Conservation (phyloP, 495 filamentous ascomycete species). For the Podospora pseudocomata region DNA sequence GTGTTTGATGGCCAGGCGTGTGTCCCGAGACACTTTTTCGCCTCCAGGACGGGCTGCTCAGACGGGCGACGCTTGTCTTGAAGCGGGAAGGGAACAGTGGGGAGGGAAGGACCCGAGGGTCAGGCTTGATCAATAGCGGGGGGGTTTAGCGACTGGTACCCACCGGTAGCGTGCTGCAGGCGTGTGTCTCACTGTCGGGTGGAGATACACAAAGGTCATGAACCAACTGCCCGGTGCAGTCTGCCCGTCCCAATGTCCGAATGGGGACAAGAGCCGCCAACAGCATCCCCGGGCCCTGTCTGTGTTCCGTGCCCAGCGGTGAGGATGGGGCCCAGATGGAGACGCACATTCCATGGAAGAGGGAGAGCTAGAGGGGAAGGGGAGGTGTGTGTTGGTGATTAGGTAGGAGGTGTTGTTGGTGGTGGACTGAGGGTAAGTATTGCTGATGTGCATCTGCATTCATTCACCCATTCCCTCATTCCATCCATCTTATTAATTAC, state of each 20-base stretch:
- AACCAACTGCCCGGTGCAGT: conserved; percentile 4
- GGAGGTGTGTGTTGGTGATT: neutral
- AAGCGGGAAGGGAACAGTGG: neutral
- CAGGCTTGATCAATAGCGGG: neutral
- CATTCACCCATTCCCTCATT: neutral
- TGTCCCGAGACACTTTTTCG: neutral
- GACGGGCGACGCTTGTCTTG: neutral
- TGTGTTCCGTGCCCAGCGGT: neutral
- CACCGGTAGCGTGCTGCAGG: too few relatives aligned
- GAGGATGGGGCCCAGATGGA: too few relatives aligned
- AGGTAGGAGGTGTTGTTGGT: too few relatives aligned
- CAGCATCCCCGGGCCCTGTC: neutral
- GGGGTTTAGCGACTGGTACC: too few relatives aligned
- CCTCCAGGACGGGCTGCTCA: neutral
- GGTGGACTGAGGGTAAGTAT: neutral
- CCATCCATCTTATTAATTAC: too few relatives aligned
- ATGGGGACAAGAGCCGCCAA: neutral
- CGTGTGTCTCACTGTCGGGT: too few relatives aligned
- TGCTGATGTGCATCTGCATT: conserved; percentile 1
- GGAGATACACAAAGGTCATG: neutral
- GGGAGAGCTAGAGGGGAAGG: too few relatives aligned
- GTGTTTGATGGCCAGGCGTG: neutral
- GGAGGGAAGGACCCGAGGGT: neutral
- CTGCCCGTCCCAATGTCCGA: too few relatives aligned
- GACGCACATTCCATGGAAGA: too few relatives aligned